Percentiles rank a stretch among this genome's conserved stretches.
phyloP scores from a whole-genome alignment of 139 green algal genomes.

The Haematococcus lacustris region DNA sequence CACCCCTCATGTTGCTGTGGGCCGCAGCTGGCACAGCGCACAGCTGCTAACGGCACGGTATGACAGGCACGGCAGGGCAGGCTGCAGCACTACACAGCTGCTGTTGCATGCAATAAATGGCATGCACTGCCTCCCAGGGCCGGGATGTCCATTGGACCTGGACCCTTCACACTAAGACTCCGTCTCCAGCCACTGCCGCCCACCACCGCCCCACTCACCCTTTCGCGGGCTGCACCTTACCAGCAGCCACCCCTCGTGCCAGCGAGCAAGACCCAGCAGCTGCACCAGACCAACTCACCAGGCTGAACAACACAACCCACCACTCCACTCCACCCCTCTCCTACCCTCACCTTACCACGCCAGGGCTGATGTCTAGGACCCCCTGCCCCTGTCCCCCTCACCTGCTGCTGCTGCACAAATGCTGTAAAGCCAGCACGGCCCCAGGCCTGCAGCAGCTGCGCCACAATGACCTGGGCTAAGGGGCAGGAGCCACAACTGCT shows the following conservation, averaged over 20 bases:
- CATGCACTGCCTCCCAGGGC: neutral
- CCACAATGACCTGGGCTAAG: conserved; percentile 19
- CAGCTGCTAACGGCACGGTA: too few relatives aligned
- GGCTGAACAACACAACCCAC: neutral
- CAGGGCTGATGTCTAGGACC: neutral
- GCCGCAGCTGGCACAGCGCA: neutral
- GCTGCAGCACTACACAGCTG: neutral
- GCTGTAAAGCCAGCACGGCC: conserved; percentile 11
- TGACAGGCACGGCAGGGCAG: too few relatives aligned
- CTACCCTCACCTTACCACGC: neutral
- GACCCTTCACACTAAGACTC: neutral
- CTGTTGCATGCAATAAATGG: too few relatives aligned
- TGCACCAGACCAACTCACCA: too few relatives aligned
- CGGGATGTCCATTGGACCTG: neutral
- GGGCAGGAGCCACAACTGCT: conserved; percentile 17
- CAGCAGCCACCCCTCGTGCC: too few relatives aligned
- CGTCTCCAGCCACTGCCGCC: neutral
- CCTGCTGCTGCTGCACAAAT: conserved; percentile 14
- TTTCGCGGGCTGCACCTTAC: too few relatives aligned
- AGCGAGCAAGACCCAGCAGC: too few relatives aligned
- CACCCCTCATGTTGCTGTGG: neutral
- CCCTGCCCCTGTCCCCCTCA: neutral
- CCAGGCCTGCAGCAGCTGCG: conserved; percentile 16
- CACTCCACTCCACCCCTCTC: neutral
- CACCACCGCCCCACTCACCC: too few relatives aligned